Percentiles rank a stretch among this genome's conserved stretches.
Evolutionary conservation across 2,329 filamentous ascomycete species (phyloP).

Genomic region (Didymella glomerata): DNA sequence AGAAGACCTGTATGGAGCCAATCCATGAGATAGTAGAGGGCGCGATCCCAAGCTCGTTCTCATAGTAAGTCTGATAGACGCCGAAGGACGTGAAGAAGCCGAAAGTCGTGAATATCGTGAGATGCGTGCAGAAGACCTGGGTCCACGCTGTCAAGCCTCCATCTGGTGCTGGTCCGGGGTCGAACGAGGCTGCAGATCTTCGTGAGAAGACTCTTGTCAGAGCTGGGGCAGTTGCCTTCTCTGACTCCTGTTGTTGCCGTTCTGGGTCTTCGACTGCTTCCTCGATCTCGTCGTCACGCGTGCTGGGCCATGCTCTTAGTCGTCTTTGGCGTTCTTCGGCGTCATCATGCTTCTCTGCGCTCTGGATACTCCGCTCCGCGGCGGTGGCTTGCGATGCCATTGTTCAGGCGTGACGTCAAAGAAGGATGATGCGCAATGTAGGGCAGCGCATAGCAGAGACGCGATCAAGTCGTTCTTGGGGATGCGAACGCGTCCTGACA

Average conservation of each 20-base stretch:
- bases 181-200: constrained; percentile 35
- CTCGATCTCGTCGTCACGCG: constrained; percentile 30
- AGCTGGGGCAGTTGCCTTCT: constrained; percentile 7
- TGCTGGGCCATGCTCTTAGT: constrained; percentile 24
- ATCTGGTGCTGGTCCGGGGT: constrained; percentile 50
- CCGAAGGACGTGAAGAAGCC: constrained; percentile 64
- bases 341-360: not conserved
- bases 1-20: constrained; percentile 44
- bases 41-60: constrained; percentile 48
- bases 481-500: not conserved
- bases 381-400: constrained; percentile 3
- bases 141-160: constrained; percentile 65
- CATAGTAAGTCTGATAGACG: constrained; percentile 64
- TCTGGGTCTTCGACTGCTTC: constrained; percentile 17
- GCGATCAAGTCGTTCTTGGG: not conserved
- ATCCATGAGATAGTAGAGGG: constrained; percentile 48
- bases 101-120: constrained; percentile 67
- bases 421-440: not conserved
- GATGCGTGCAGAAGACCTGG: constrained; percentile 60
- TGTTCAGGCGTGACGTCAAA: constrained; percentile 4
- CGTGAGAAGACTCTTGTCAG: constrained; percentile 34
- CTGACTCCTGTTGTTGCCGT: constrained; percentile 11
- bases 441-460: not conserved
- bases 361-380: not conserved
- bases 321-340: not conserved